These are phyloP conservation scores for Cryoendolithus antarcticus DNA, from an alignment of 2,329 filamentous ascomycete genomes.

Conservation along the genomic window DNA sequence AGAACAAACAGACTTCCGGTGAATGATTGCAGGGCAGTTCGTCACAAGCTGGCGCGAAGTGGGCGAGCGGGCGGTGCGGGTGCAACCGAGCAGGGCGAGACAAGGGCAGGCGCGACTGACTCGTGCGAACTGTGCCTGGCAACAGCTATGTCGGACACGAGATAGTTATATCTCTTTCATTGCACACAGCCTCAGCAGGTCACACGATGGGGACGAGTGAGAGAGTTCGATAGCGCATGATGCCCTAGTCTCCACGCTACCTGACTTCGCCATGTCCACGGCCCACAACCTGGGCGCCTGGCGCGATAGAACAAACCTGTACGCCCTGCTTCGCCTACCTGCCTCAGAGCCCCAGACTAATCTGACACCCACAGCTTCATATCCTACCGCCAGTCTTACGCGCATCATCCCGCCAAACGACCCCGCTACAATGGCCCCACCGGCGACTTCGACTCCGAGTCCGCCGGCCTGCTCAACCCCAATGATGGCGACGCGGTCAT, in stretches of 20 bases:
- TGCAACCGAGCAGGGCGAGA: too few species aligned
- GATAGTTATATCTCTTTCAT: too few species aligned
- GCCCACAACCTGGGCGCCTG: constrained; percentile 44
- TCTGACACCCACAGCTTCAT: constrained; percentile 56
- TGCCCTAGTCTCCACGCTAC: constrained; percentile 1
- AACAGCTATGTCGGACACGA: too few species aligned
- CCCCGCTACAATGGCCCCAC: constrained; percentile 33
- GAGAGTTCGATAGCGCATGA: constrained; percentile 2
- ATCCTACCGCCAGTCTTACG: constrained; percentile 96
- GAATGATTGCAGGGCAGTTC: too few species aligned
- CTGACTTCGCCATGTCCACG: constrained; percentile 8
- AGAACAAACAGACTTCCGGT: too few species aligned
- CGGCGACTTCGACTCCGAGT: constrained; percentile 38
- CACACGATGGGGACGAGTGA: too few species aligned
- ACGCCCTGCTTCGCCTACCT: constrained; percentile 26
- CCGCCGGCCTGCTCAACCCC: constrained; percentile 65
- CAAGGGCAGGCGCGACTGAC: too few species aligned
- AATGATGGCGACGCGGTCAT: constrained; percentile 92
- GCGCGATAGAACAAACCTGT: constrained; percentile 99
- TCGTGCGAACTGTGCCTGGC: too few species aligned
- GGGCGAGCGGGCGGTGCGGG: too few species aligned
- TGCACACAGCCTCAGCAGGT: too few species aligned
- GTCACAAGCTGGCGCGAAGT: too few species aligned
- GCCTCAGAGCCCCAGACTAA: constrained; percentile 4
- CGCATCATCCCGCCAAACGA: constrained; percentile 69